Percentiles rank a stretch among this genome's conserved stretches.
These are phyloP conservation scores for Solanum tacnaense DNA, from an alignment of 257 asterid genomes.

Conservation along the genomic window DNA sequence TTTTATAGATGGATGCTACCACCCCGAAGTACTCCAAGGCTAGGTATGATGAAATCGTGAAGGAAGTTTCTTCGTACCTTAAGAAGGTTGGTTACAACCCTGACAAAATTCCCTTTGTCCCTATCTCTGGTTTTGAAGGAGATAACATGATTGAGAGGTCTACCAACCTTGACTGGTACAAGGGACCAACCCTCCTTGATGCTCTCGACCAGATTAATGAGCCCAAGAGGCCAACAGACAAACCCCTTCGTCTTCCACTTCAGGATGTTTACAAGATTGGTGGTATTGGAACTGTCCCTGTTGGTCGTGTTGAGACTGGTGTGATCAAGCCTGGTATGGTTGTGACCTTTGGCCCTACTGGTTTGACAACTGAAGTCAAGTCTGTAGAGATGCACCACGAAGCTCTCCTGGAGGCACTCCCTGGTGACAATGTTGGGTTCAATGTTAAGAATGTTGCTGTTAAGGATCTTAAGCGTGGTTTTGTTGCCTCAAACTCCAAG, in stretches of 20 bases:
- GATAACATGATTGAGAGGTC: conserved; percentile 74
- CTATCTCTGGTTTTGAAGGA: conserved; percentile 64
- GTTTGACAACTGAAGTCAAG: background rate
- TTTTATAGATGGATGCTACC: conserved; percentile 51
- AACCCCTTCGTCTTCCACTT: background rate
- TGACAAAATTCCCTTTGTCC: conserved; percentile 42
- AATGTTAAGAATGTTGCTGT: background rate
- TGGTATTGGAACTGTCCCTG: background rate
- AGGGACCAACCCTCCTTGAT: conserved; percentile 78
- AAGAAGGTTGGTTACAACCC: conserved; percentile 82
- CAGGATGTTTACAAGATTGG: background rate
- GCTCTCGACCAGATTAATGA: conserved; percentile 50
- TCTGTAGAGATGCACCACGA: background rate
- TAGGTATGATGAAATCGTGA: conserved; percentile 60
- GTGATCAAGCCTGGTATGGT: background rate
- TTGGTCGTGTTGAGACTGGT: background rate
- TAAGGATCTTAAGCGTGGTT: background rate
- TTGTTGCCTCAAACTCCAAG: background rate
- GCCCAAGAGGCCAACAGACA: conserved; percentile 75
- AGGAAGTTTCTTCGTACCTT: conserved; percentile 72
- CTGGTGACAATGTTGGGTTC: background rate
- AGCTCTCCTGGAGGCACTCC: background rate
- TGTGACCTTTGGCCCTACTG: background rate
- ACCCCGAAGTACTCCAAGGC: conserved; percentile 43
- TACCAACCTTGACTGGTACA: conserved; percentile 79